phyloP scores from a whole-genome alignment of 768 basidiomycete genomes.

The Boletus vinaceobasis region DNA sequence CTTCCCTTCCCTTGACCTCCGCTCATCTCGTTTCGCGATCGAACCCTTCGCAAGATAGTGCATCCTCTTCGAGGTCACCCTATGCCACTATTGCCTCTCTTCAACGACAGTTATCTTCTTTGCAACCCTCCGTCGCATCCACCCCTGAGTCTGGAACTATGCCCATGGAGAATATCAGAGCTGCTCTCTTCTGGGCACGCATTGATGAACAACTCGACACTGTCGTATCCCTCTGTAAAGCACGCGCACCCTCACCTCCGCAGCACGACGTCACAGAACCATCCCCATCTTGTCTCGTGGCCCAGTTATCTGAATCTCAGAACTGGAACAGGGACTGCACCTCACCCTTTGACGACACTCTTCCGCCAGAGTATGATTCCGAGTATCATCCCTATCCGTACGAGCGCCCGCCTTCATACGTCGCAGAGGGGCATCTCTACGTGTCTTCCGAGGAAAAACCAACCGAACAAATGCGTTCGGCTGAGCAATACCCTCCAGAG shows the following conservation, averaged over 20 bases:
- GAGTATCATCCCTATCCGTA: slow-evolving; percentile 10
- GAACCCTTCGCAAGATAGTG: slow-evolving; percentile 1
- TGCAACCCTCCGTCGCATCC: slow-evolving; percentile 42
- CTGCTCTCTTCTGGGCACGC: slow-evolving; percentile 67
- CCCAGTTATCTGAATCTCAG: slow-evolving; percentile 37
- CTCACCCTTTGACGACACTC: slow-evolving; percentile 29
- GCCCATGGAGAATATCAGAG: slow-evolving; percentile 52
- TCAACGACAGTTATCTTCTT: slow-evolving; percentile 62
- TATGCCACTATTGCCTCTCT: slow-evolving; percentile 57
- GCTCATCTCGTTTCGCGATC: slow-evolving; percentile 13
- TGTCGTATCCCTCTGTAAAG: slow-evolving; percentile 63
- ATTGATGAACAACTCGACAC: slow-evolving; percentile 73
- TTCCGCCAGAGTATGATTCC: slow-evolving; percentile 55
- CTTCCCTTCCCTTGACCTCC: slow-evolving; percentile 17
- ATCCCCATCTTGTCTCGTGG: slow-evolving; percentile 17
- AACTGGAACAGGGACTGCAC: neutral
- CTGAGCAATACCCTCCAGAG: slow-evolving; percentile 20
- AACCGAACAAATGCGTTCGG: slow-evolving; percentile 7
- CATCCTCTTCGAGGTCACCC: slow-evolving; percentile 2
- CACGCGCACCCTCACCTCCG: slow-evolving; percentile 37
- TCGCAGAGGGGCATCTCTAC: slow-evolving; percentile 2
- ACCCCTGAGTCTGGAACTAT: slow-evolving; percentile 17
- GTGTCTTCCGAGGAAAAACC: slow-evolving; percentile 4
- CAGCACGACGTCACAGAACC: slow-evolving; percentile 6
- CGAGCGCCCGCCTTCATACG: slow-evolving; percentile 29